These are phyloP conservation scores for Musa troglodytarum DNA, from an alignment of 176 grass and related monocot species.

Conservation along the genomic window DNA sequence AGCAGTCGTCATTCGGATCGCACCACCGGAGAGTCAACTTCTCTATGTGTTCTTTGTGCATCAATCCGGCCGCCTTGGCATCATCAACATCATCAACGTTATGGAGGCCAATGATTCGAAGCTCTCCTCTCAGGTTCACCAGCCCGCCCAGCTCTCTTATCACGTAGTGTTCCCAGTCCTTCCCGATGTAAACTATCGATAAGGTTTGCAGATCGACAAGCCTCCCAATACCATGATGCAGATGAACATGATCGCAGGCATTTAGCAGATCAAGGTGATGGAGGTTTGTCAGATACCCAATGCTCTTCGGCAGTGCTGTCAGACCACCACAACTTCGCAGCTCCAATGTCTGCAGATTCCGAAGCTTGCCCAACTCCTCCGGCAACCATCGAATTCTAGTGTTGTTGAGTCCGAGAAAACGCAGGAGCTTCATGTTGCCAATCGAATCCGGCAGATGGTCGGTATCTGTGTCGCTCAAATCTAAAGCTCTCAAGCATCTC, in stretches of 20 bases:
- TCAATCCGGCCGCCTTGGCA: background rate
- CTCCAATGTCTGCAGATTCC: slow-evolving; percentile 4
- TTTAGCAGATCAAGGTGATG: slow-evolving; percentile 30
- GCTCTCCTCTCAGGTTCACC: slow-evolving; percentile 10
- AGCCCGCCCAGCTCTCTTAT: slow-evolving; percentile 35
- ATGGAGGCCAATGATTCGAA: slow-evolving; percentile 2
- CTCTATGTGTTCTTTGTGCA: slow-evolving; percentile 5
- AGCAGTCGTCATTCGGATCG: background rate
- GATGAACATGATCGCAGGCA: slow-evolving; percentile 5
- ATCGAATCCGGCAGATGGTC: slow-evolving; percentile 12
- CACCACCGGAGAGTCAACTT: background rate
- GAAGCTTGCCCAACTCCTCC: slow-evolving; percentile 8
- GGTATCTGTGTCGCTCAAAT: slow-evolving; percentile 2
- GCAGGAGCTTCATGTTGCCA: slow-evolving; percentile 11
- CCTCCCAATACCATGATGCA: slow-evolving; percentile 34
- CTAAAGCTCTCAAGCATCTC: slow-evolving; percentile 14
- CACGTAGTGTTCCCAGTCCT: slow-evolving; percentile 22
- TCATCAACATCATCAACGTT: background rate
- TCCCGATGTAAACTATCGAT: slow-evolving; percentile 22
- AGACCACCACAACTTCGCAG: slow-evolving; percentile 1
- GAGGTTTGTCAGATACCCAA: slow-evolving; percentile 17
- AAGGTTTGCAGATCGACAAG: slow-evolving; percentile 40
- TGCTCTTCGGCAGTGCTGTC: background rate
- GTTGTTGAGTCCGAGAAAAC: slow-evolving; percentile 5
- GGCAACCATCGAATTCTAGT: slow-evolving; percentile 7